phyloP scores from a whole-genome alignment of 306 rosid genomes.

The Cucurbita maxima region DNA sequence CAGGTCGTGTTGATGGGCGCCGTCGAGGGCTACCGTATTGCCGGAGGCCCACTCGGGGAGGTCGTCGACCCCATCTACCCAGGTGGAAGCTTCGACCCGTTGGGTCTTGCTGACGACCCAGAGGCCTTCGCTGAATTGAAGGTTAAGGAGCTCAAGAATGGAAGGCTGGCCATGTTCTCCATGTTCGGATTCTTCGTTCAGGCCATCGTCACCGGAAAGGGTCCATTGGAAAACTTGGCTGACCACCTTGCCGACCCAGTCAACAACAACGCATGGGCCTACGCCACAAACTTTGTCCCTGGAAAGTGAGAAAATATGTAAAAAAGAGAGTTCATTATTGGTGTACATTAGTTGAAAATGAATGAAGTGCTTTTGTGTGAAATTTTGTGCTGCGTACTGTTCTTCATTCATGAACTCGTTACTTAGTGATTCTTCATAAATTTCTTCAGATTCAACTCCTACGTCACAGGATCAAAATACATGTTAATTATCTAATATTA shows the following conservation, averaged over 20 bases:
- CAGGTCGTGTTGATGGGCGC: conserved; percentile 57
- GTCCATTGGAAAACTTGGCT: conserved; percentile 42
- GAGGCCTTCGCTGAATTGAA: conserved; percentile 50
- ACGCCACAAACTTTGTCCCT: conserved; percentile 60
- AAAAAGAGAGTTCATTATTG: not conserved
- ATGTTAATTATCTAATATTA: no score
- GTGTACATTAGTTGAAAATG: not conserved
- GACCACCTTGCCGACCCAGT: conserved; percentile 59
- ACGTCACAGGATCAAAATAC: no score
- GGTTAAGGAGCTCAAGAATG: conserved; percentile 51
- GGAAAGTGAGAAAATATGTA: conserved; percentile 28
- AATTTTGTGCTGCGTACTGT: not conserved
- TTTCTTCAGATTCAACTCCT: not conserved
- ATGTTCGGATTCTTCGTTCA: conserved; percentile 56
- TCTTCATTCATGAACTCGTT: not conserved
- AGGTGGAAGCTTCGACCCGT: conserved; percentile 54
- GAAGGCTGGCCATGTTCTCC: conserved; percentile 47
- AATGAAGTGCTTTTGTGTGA: not conserved
- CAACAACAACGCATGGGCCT: conserved; percentile 56
- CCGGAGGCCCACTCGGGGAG: conserved; percentile 49
- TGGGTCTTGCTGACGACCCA: conserved; percentile 53
- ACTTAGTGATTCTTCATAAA: not conserved
- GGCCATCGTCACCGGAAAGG: conserved; percentile 53
- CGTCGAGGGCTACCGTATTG: conserved; percentile 47
- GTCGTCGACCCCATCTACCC: conserved; percentile 45